Evolutionary conservation across 768 basidiomycete genomes (phyloP), one percentile per base, ranked within the genome.

Genomic region (Kwoniella europaea): DNA sequence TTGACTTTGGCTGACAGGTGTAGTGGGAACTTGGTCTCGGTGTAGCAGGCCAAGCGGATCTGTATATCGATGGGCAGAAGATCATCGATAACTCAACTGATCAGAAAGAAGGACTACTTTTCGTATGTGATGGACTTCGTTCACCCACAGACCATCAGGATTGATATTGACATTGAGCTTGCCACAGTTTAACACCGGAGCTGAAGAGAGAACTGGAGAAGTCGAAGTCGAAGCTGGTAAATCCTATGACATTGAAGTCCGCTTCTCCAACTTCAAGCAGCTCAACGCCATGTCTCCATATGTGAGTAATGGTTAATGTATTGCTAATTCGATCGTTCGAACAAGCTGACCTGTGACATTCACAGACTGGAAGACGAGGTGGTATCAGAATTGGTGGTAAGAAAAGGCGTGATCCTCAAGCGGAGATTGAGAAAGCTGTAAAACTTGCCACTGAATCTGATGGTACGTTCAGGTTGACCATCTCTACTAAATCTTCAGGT

Each of bases 401-500:
- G 41, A 60, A 43, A 44, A 73, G 65, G 29, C 20, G 65, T 6
- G 55, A 72, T 42, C 77, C 79, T 10, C 74, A 76, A 62, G 60
- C 73, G 57, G 74, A 79, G 46, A 77, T 84, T 24, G 69, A 75
- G 62, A 72, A 78, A 15, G 84, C 83, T 2, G 63, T 82, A 20
- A 71, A 70, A 52, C 73, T 78, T 5, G 80, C 90, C 1, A 78
- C 83, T 10, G 78, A 85, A 5, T 86, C 85, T 10, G 89, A 90
- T 79, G 86, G 76, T 75, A 27, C 42, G 76, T 60, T 18, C 24
- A 54, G 5, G 35, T 35, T 56, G 27, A 56, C 20, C 55, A 56
- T 24, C 15, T 22, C 27, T 20, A 18, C 55, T 56, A 18, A 24
- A 35, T n/a, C 13, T 22, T 54, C 24, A 12, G 18, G 42, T 62